These are phyloP conservation scores for Rhinocladiella similis DNA, from an alignment of 2,329 filamentous ascomycete genomes.

Conservation along the genomic window DNA sequence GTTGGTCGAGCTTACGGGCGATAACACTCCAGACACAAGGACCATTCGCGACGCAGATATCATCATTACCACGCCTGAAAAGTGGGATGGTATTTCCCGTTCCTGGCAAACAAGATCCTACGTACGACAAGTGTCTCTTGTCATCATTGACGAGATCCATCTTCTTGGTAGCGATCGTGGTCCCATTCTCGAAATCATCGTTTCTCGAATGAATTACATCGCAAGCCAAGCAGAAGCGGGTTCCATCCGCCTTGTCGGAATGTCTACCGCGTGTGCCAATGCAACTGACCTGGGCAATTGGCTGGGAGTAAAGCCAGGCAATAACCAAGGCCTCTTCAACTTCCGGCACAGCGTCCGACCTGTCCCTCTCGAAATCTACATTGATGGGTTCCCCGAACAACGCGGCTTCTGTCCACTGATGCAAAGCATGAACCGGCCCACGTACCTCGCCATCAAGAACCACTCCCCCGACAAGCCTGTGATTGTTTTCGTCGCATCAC, in stretches of 20 bases:
- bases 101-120: constrained; percentile 98
- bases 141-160: constrained; percentile 99
- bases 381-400: constrained; percentile 94
- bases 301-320: constrained; percentile 90
- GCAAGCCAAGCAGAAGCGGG: constrained; percentile 91
- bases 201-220: constrained; percentile 94
- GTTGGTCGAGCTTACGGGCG: constrained; percentile 91
- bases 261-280: constrained; percentile 98
- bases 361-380: constrained; percentile 92
- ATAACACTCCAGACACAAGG: constrained; percentile 95
- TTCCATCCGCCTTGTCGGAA: constrained; percentile 87
- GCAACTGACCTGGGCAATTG: constrained; percentile 92
- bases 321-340: constrained; percentile 69
- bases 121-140: constrained; percentile 88
- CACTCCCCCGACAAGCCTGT: constrained; percentile 96
- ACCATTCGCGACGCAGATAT: constrained; percentile 96
- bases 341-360: constrained; percentile 96
- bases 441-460: constrained; percentile 92
- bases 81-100: constrained; percentile 99
- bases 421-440: constrained; percentile 98
- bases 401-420: constrained; percentile 95
- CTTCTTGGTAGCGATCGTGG: constrained; percentile 93
- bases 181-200: constrained; percentile 97
- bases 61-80: constrained; percentile 98
- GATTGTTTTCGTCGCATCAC: constrained; percentile 96